Evolutionary conservation across 2,329 filamentous ascomycete species (phyloP).

Genomic region (Hymenoscyphus albidus): DNA sequence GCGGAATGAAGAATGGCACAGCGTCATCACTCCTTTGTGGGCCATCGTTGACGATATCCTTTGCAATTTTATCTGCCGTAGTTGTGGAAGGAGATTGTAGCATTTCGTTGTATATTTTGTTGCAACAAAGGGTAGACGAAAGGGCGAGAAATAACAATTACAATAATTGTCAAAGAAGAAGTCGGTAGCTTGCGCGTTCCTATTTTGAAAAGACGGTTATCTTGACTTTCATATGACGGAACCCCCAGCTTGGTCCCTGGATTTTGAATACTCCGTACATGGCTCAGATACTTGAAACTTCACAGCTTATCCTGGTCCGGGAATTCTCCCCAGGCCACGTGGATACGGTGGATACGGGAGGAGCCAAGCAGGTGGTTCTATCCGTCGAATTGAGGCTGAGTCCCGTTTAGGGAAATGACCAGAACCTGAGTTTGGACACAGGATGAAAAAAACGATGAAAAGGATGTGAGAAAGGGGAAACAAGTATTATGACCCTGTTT

Average conservation of each 20-base stretch:
- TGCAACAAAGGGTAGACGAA: neutral
- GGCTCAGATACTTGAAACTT: constrained; percentile 1
- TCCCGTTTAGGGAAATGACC: neutral
- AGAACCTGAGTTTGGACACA: neutral
- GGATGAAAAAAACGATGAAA: neutral
- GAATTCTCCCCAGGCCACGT: neutral
- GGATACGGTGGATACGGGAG: neutral
- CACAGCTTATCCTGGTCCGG: neutral
- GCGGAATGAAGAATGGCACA: constrained; percentile 23
- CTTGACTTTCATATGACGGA: neutral
- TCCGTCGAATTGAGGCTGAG: neutral
- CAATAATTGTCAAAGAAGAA: neutral
- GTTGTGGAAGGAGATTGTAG: neutral
- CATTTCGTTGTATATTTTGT: neutral
- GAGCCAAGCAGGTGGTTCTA: neutral
- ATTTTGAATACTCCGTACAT: neutral
- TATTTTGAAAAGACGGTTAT: neutral
- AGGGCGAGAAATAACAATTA: neutral
- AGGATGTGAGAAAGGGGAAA: neutral
- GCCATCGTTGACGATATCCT: neutral
- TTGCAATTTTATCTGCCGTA: neutral
- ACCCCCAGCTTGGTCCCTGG: neutral
- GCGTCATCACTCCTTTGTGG: neutral
- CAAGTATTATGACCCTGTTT: neutral
- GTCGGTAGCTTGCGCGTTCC: neutral